Conservation (phyloP, 2,329 filamentous ascomycete genomes). For the Trichoderma asperellum region DNA sequence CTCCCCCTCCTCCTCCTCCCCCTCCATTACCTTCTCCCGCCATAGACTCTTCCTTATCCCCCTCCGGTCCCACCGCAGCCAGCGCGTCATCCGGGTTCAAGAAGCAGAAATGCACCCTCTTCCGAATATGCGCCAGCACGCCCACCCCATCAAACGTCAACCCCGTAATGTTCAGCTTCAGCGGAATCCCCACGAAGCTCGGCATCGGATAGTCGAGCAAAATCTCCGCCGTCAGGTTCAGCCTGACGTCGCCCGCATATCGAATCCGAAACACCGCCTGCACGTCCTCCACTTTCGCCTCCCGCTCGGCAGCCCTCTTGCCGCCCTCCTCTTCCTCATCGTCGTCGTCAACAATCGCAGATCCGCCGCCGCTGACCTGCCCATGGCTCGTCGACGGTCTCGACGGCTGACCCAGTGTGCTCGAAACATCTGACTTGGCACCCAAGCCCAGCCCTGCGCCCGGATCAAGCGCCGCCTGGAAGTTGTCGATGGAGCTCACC, state of each 20-base stretch:
- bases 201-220: slow-evolving; percentile 98
- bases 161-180: slow-evolving; percentile 93
- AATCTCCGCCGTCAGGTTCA: slow-evolving; percentile 92
- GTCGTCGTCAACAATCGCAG: slow-evolving; percentile 47
- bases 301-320: slow-evolving; percentile 53
- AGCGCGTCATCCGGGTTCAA: slow-evolving; percentile 88
- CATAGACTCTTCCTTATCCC: slow-evolving; percentile 31
- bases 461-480: slow-evolving; percentile 40
- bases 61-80: slow-evolving; percentile 63
- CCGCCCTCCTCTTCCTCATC: slow-evolving; percentile 26
- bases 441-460: slow-evolving; percentile 43
- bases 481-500: slow-evolving; percentile 53
- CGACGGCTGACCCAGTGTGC: slow-evolving; percentile 61
- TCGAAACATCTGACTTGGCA: slow-evolving; percentile 65
- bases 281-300: slow-evolving; percentile 81
- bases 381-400: slow-evolving; percentile 62
- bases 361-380: slow-evolving; percentile 41
- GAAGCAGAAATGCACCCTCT: slow-evolving; percentile 91
- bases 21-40: background rate
- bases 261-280: slow-evolving; percentile 90
- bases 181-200: slow-evolving; percentile 92
- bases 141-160: slow-evolving; percentile 94
- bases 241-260: slow-evolving; percentile 83
- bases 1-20: background rate
- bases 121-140: slow-evolving; percentile 87